Percentiles rank a stretch among this genome's conserved stretches.
phyloP scores from a whole-genome alignment of 1,139 yeast genomes.

The Suhomyces guaymorum region DNA sequence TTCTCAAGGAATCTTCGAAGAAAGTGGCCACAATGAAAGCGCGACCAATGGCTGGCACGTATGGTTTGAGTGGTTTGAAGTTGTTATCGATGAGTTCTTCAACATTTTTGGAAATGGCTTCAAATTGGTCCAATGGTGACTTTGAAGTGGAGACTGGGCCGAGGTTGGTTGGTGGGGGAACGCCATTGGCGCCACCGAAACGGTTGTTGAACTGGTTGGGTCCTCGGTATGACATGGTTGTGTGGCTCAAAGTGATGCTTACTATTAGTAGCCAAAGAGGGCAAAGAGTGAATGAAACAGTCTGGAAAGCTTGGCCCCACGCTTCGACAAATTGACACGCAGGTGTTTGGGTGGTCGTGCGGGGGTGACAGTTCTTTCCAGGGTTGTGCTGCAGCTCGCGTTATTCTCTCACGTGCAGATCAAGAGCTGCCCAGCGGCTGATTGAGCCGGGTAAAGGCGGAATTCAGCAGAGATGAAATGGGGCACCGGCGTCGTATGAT shows the following conservation, averaged over 20 bases:
- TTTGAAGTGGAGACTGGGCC: conserved; percentile 24
- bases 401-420: conserved; percentile 19
- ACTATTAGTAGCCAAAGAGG: neutral
- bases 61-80: conserved; percentile 60
- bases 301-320: conserved; percentile 1
- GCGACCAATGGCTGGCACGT: conserved; percentile 84
- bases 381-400: neutral
- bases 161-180: conserved; percentile 19
- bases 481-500: too few species aligned
- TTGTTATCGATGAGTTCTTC: conserved; percentile 51
- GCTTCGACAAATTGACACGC: conserved; percentile 11
- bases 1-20: conserved; percentile 85
- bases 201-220: conserved; percentile 21
- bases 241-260: neutral
- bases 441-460: conserved; percentile 15
- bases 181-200: conserved; percentile 16
- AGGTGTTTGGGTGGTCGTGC: conserved; percentile 9
- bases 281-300: conserved; percentile 1
- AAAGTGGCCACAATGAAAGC: conserved; percentile 92
- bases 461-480: neutral
- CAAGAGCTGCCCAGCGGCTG: too few species aligned
- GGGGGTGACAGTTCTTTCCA: too few species aligned
- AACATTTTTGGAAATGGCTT: conserved; percentile 43
- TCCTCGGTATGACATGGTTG: conserved; percentile 20
- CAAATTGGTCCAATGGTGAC: conserved; percentile 43